These are phyloP conservation scores for Coniochaeta sp. DNA, from an alignment of 2,329 filamentous ascomycete genomes.

Conservation along the genomic window DNA sequence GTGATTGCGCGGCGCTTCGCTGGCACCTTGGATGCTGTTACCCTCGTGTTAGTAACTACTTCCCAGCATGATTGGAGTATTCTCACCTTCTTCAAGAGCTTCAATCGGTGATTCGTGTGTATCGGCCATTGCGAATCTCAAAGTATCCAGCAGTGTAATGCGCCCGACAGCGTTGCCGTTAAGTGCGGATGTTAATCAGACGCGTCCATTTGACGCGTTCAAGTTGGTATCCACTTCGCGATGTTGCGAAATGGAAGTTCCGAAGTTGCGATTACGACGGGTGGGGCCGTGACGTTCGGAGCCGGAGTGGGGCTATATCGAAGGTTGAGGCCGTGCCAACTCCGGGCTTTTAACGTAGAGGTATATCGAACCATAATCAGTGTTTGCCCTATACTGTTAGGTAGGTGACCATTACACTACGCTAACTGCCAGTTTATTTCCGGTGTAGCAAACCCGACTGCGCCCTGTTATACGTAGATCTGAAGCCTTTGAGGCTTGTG, in stretches of 20 bases:
- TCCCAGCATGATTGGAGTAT: not conserved
- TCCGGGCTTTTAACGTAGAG: not conserved
- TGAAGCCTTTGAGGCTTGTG: not conserved
- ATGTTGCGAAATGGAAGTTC: not conserved
- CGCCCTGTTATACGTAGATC: too few species aligned
- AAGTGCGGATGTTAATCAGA: not conserved
- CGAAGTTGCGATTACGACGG: not conserved
- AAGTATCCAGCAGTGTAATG: too few species aligned
- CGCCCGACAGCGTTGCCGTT: too few species aligned
- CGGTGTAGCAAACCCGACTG: too few species aligned
- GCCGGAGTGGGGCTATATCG: not conserved
- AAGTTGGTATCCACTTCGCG: not conserved
- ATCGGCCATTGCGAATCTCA: not conserved
- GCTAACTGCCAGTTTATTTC: too few species aligned
- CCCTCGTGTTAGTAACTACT: slow-evolving; percentile 6
- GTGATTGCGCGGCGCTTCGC: slow-evolving; percentile 58
- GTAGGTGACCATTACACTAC: too few species aligned
- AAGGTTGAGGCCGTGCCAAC: not conserved
- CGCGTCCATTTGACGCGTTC: not conserved
- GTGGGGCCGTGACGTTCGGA: not conserved
- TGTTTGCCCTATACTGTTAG: too few species aligned
- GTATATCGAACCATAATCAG: not conserved
- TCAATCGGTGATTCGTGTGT: not conserved
- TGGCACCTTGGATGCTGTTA: slow-evolving; percentile 48
- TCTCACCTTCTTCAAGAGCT: not conserved